phyloP scores from a whole-genome alignment of 192 early-diverging fungal species.

The Backusella liffmaniae region DNA sequence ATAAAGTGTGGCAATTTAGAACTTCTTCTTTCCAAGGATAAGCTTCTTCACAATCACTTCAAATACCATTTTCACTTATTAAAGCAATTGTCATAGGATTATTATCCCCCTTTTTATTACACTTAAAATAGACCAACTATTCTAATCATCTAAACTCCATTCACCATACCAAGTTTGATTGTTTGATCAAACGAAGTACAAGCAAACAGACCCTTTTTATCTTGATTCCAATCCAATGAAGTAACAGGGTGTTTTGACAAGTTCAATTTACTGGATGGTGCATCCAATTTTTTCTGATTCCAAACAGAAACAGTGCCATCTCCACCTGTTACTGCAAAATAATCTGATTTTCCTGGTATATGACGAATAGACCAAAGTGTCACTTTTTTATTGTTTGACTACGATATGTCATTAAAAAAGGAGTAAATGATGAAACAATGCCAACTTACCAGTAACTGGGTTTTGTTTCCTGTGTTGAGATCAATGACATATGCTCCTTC shows the following conservation, averaged over 20 bases:
- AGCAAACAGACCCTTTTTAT: constrained; percentile 64
- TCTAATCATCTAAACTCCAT: not conserved
- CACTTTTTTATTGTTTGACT: not conserved
- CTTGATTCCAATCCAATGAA: constrained; percentile 63
- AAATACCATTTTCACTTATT: too few species aligned
- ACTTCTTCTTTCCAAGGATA: too few species aligned
- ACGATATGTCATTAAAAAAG: not conserved
- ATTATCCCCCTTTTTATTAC: not conserved
- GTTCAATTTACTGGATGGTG: constrained; percentile 37
- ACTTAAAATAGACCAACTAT: not conserved
- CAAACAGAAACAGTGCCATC: constrained; percentile 55
- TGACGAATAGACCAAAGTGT: constrained; percentile 68
- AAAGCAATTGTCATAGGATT: too few species aligned
- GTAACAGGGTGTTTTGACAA: constrained; percentile 68
- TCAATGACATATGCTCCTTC: constrained; percentile 55
- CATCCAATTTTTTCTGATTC: constrained; percentile 45
- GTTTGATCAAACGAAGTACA: constrained; percentile 68
- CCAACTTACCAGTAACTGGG: constrained; percentile 9
- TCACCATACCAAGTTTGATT: constrained; percentile 59
- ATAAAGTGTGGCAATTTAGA: not conserved
- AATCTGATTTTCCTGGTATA: constrained; percentile 63
- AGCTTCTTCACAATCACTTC: too few species aligned
- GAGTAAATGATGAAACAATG: not conserved
- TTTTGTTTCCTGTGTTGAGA: constrained; percentile 52
- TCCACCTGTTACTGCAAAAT: constrained; percentile 61